These are phyloP conservation scores for Erucastrum elatum DNA, from an alignment of 345 rosid genomes.

Conservation along the genomic window DNA sequence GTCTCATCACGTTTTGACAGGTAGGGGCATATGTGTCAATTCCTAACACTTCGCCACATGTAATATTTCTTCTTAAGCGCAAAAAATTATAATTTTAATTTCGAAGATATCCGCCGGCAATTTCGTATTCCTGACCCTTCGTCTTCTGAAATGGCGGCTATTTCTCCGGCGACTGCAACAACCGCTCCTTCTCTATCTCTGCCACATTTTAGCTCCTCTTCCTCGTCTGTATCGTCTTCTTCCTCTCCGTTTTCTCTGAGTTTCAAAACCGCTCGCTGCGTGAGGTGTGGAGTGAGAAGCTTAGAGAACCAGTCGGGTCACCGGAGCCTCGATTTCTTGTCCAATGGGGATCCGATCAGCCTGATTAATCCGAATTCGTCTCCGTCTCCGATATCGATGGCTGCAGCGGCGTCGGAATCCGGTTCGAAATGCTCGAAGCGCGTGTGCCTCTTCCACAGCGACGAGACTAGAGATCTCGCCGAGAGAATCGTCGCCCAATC, in stretches of 20 bases:
- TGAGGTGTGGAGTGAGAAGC: conserved; percentile 54
- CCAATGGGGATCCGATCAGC: conserved; percentile 50
- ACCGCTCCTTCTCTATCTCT: conserved; percentile 21
- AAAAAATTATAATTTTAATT: neutral
- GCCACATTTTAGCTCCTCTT: neutral
- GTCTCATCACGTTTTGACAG: conserved; percentile 23
- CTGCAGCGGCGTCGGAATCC: conserved; percentile 51
- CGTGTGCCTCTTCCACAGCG: conserved; percentile 73
- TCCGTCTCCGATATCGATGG: conserved; percentile 48
- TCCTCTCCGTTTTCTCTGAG: conserved; percentile 17
- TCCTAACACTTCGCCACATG: neutral
- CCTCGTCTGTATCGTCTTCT: conserved; percentile 4
- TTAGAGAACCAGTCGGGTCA: conserved; percentile 54
- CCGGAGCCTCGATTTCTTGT: conserved; percentile 52
- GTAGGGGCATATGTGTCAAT: conserved; percentile 28
- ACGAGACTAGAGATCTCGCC: conserved; percentile 78
- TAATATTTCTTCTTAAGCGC: neutral
- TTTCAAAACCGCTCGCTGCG: conserved; percentile 35
- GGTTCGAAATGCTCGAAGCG: conserved; percentile 55
- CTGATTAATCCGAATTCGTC: conserved; percentile 42
- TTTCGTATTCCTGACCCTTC: conserved; percentile 32
- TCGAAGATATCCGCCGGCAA: conserved; percentile 30
- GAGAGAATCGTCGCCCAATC: conserved; percentile 69
- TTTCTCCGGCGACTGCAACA: conserved; percentile 38
- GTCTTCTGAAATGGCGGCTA: conserved; percentile 38